phyloP scores from a whole-genome alignment of 2,329 filamentous ascomycete species.

The Botryosphaeria dothidea region DNA sequence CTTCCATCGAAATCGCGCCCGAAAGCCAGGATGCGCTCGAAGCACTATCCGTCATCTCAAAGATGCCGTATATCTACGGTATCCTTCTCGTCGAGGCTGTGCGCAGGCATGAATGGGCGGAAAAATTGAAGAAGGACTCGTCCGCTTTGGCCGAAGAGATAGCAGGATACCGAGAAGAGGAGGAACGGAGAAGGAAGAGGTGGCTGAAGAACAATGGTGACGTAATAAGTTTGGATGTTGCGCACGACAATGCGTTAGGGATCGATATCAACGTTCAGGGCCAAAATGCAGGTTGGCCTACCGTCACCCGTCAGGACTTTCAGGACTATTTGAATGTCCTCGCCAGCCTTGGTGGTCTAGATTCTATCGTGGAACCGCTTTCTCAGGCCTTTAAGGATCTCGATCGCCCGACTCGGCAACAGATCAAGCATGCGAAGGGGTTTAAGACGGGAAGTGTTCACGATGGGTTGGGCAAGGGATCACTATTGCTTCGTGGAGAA shows the following conservation, averaged over 20 bases:
- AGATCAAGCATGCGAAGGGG: constrained; percentile 81
- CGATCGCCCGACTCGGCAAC: constrained; percentile 79
- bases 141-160: constrained; percentile 89
- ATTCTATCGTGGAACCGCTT: constrained; percentile 69
- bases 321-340: constrained; percentile 71
- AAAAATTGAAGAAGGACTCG: constrained; percentile 87
- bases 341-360: constrained; percentile 64
- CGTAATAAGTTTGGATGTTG: constrained; percentile 65
- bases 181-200: constrained; percentile 81
- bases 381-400: constrained; percentile 76
- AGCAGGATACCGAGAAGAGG: constrained; percentile 88
- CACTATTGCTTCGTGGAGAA: constrained; percentile 80
- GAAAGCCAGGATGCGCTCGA: constrained; percentile 81
- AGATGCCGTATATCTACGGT: constrained; percentile 86
- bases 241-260: constrained; percentile 70
- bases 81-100: constrained; percentile 85
- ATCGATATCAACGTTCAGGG: constrained; percentile 85
- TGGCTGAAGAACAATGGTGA: constrained; percentile 87
- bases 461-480: constrained; percentile 85
- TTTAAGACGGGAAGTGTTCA: constrained; percentile 97
- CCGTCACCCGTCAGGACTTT: constrained; percentile 73
- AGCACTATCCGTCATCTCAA: constrained; percentile 74
- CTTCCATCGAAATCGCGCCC: constrained; percentile 68
- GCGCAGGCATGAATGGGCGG: constrained; percentile 81
- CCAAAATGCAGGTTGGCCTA: constrained; percentile 79